Conservation (phyloP, 1,139 yeast genomes). For the Debaryomyces singareniensis region DNA sequence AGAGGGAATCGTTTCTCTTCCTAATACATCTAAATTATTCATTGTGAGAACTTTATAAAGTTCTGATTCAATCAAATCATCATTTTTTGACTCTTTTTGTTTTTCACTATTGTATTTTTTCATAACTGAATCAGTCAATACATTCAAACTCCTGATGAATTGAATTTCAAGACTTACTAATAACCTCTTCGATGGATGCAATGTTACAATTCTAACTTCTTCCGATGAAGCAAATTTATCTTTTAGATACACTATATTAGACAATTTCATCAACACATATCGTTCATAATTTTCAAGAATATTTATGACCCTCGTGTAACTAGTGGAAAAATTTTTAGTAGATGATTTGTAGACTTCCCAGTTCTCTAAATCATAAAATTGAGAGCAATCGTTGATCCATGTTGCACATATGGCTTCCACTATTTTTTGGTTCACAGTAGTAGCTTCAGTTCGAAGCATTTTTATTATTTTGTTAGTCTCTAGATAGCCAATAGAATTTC, state of each 20-base stretch:
- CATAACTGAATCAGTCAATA: slow-evolving; percentile 38
- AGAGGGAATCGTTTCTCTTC: slow-evolving; percentile 26
- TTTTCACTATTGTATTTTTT: slow-evolving; percentile 35
- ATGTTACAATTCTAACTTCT: slow-evolving; percentile 22
- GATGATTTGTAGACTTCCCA: slow-evolving; percentile 25
- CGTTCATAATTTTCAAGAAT: slow-evolving; percentile 33
- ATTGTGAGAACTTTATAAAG: slow-evolving; percentile 37
- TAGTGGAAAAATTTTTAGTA: slow-evolving; percentile 11
- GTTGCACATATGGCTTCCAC: slow-evolving; percentile 41
- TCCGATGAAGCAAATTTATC: slow-evolving; percentile 9
- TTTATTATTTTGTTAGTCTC: slow-evolving; percentile 37
- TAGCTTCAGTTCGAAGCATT: slow-evolving; percentile 25
- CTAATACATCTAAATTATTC: slow-evolving; percentile 39
- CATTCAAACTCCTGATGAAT: slow-evolving; percentile 41
- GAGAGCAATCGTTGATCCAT: slow-evolving; percentile 45
- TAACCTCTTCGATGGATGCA: slow-evolving; percentile 37
- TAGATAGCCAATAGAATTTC: slow-evolving; percentile 24
- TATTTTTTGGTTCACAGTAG: slow-evolving; percentile 31
- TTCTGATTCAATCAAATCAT: slow-evolving; percentile 17
- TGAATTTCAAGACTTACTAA: slow-evolving; percentile 42
- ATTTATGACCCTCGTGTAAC: slow-evolving; percentile 29
- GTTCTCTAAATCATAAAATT: slow-evolving; percentile 37
- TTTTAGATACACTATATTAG: slow-evolving; percentile 21
- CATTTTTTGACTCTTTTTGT: slow-evolving; percentile 3
- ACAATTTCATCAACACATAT: slow-evolving; percentile 25